Evolutionary conservation across 441 rosid genomes (phyloP).

Genomic region (Adansonia rubrostipa): DNA sequence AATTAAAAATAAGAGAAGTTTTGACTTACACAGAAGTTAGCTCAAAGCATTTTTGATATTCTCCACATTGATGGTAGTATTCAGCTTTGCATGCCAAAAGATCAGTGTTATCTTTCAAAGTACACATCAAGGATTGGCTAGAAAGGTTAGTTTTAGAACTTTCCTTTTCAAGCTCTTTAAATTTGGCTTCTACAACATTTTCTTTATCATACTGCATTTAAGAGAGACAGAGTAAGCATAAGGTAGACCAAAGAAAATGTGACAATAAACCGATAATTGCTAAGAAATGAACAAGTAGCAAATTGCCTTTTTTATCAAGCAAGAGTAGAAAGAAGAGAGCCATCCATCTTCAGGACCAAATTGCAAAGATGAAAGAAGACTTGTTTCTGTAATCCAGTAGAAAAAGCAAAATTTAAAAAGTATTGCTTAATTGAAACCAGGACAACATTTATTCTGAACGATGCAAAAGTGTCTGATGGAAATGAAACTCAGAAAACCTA

Average conservation of each 20-base stretch:
- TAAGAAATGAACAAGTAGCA: slow-evolving; percentile 12
- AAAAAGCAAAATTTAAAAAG: slow-evolving; percentile 17
- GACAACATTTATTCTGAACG: slow-evolving; percentile 1
- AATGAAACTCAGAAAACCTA: slow-evolving; percentile 4
- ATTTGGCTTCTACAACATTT: slow-evolving; percentile 77
- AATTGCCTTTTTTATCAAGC: slow-evolving; percentile 83
- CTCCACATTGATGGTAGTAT: slow-evolving; percentile 91
- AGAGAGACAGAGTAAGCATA: slow-evolving; percentile 26
- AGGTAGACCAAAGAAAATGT: slow-evolving; percentile 1
- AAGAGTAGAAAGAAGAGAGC: slow-evolving; percentile 91
- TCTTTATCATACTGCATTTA: slow-evolving; percentile 34
- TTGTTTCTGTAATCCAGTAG: slow-evolving; percentile 57
- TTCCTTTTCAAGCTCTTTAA: slow-evolving; percentile 81
- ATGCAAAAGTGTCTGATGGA: not conserved
- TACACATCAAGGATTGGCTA: slow-evolving; percentile 55
- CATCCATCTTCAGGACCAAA: slow-evolving; percentile 90
- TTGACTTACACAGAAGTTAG: slow-evolving; percentile 75
- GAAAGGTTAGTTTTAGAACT: slow-evolving; percentile 49
- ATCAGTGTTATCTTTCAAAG: slow-evolving; percentile 79
- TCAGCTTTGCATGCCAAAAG: slow-evolving; percentile 94
- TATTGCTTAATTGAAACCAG: slow-evolving; percentile 7
- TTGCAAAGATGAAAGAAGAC: slow-evolving; percentile 75
- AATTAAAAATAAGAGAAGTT: not conserved
- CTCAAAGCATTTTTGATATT: slow-evolving; percentile 90
- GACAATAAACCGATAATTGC: slow-evolving; percentile 8